These are phyloP conservation scores for Penicillium manginii DNA, from an alignment of 495 filamentous ascomycete genomes.

Conservation along the genomic window DNA sequence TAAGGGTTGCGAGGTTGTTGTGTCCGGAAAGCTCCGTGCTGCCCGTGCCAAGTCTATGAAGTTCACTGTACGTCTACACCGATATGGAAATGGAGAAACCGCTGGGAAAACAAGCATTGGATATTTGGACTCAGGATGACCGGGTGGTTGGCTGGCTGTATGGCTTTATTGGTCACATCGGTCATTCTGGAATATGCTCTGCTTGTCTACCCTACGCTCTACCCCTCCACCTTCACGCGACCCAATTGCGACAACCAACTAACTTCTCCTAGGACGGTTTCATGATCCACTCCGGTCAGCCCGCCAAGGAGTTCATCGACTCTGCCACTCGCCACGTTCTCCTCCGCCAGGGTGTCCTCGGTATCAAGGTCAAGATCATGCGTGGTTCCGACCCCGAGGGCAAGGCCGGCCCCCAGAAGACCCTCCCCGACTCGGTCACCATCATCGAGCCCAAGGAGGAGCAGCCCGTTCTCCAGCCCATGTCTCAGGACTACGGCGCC, in stretches of 20 bases:
- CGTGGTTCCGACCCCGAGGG: constrained; percentile 98
- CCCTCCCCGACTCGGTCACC: constrained; percentile 95
- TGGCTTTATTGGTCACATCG: not conserved
- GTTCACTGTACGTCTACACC: constrained; percentile 77
- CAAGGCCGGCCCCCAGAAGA: constrained; percentile 96
- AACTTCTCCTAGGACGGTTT: constrained; percentile 76
- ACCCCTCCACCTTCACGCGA: not conserved
- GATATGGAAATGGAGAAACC: not conserved
- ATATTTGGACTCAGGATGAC: not conserved
- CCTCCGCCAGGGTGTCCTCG: constrained; percentile 97
- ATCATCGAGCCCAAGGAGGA: constrained; percentile 99
- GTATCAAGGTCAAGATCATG: constrained; percentile 99
- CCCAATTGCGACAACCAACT: constrained; percentile 11
- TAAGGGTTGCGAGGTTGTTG: constrained; percentile 99
- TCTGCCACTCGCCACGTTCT: constrained; percentile 97
- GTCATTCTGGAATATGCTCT: not conserved
- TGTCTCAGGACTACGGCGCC: constrained; percentile 96
- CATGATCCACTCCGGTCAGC: constrained; percentile 99
- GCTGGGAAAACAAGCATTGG: not conserved
- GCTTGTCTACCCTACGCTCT: not conserved
- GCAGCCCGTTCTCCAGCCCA: constrained; percentile 87
- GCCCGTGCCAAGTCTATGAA: constrained; percentile 99
- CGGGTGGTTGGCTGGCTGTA: too few relatives aligned
- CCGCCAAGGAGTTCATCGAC: constrained; percentile 99
- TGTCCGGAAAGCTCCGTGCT: constrained; percentile 97